A percentile compares a stretch with the other conserved stretches of the same genome.
These are phyloP conservation scores for Neonectria ditissima DNA, from an alignment of 2,329 filamentous ascomycete species.

Conservation along the genomic window DNA sequence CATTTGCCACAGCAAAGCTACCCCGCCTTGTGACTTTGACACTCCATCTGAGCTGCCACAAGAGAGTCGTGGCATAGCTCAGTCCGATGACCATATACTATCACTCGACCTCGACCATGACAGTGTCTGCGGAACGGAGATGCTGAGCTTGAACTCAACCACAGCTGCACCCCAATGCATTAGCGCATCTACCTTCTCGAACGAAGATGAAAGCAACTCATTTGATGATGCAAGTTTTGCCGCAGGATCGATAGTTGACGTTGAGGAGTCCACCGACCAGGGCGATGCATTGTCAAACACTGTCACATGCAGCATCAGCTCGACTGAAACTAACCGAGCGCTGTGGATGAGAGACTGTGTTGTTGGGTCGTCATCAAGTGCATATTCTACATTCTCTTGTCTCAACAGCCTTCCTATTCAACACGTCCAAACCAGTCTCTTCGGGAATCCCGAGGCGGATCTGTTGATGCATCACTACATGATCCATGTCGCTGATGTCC, in stretches of 20 bases:
- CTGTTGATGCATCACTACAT: constrained; percentile 27
- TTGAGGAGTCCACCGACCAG: background rate
- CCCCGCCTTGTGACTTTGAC: too few relatives aligned
- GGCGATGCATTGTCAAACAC: background rate
- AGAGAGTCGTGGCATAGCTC: background rate
- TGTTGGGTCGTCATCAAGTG: background rate
- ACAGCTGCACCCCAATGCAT: background rate
- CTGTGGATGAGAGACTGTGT: background rate
- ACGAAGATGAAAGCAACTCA: background rate
- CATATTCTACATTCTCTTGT: background rate
- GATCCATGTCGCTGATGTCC: constrained; percentile 26
- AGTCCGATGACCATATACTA: background rate
- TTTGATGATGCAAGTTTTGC: background rate
- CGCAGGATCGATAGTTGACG: background rate
- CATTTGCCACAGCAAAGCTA: background rate
- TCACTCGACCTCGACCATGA: background rate
- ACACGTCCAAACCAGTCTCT: constrained; percentile 7
- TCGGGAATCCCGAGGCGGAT: constrained; percentile 14
- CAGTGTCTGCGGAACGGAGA: background rate
- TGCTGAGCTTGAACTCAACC: background rate
- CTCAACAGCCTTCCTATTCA: background rate
- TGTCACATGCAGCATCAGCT: background rate
- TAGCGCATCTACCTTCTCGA: background rate
- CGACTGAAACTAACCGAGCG: background rate
- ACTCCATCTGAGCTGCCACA: background rate